Percentiles rank a stretch among this genome's conserved stretches.
phyloP scores from a whole-genome alignment of 345 rosid species.

The Chamaenerion angustifolium region DNA sequence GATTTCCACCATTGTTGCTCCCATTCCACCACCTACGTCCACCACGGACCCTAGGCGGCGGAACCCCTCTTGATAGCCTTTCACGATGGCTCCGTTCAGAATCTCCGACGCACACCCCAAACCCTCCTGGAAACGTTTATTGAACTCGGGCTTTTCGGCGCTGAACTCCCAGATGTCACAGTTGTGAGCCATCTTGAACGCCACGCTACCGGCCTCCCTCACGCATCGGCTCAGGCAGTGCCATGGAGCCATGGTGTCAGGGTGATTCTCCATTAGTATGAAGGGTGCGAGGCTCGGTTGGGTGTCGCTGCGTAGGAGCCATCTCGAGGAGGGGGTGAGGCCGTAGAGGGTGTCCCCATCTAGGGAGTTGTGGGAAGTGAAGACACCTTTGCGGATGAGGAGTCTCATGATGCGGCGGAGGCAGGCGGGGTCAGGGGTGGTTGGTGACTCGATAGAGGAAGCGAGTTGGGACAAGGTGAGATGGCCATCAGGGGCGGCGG shows the following conservation, averaged over 20 bases:
- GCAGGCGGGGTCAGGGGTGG: constrained; percentile 7
- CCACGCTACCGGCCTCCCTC: neutral
- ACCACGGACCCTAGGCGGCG: constrained; percentile 1
- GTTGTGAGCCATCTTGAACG: constrained; percentile 15
- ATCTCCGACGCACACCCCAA: constrained; percentile 12
- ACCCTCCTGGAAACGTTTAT: constrained; percentile 8
- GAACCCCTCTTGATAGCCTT: constrained; percentile 7
- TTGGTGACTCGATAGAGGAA: constrained; percentile 4
- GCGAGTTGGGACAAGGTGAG: constrained; percentile 18
- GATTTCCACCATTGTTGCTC: constrained; percentile 5
- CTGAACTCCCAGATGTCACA: constrained; percentile 7
- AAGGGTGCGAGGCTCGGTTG: constrained; percentile 20
- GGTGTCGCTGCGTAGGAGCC: constrained; percentile 11
- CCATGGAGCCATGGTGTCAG: constrained; percentile 13
- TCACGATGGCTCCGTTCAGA: constrained; percentile 2
- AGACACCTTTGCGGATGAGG: constrained; percentile 19
- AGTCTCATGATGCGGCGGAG: constrained; percentile 26
- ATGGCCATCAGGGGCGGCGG: constrained; percentile 9
- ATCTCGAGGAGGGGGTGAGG: constrained; percentile 13
- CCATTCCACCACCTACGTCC: constrained; percentile 19
- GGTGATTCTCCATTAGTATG: constrained; percentile 15
- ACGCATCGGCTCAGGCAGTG: constrained; percentile 13
- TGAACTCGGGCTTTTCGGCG: constrained; percentile 1
- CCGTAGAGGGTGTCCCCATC: constrained; percentile 7
- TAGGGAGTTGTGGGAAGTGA: constrained; percentile 13